These are phyloP conservation scores for Sclerotinia minor DNA, from an alignment of 2,329 filamentous ascomycete species.

Conservation along the genomic window DNA sequence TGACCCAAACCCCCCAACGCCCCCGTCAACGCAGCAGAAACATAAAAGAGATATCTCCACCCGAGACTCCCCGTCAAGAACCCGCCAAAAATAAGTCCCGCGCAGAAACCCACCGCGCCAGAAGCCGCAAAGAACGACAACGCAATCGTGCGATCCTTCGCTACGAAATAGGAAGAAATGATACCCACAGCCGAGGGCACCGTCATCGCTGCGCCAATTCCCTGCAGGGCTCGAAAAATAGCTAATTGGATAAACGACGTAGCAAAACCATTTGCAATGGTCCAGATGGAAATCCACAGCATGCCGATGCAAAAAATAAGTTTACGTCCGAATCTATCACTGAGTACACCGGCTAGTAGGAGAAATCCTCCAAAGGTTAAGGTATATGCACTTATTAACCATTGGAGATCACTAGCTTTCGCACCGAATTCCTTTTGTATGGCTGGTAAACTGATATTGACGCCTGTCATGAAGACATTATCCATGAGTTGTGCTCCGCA, in stretches of 20 bases:
- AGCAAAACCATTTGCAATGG: slow-evolving; percentile 44
- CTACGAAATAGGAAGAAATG: slow-evolving; percentile 46
- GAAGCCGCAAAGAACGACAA: slow-evolving; percentile 46
- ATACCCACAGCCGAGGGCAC: slow-evolving; percentile 50
- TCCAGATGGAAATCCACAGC: slow-evolving; percentile 43
- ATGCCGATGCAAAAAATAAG: slow-evolving; percentile 45
- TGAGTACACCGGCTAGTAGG: slow-evolving; percentile 39
- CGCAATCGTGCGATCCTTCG: slow-evolving; percentile 44
- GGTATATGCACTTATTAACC: slow-evolving; percentile 47
- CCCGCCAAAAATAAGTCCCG: slow-evolving; percentile 45
- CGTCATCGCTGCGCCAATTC: slow-evolving; percentile 49
- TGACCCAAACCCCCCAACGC: slow-evolving; percentile 40
- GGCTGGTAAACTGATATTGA: slow-evolving; percentile 46
- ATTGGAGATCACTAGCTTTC: slow-evolving; percentile 43
- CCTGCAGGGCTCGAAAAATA: slow-evolving; percentile 49
- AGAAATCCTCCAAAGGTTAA: slow-evolving; percentile 45
- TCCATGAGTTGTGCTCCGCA: slow-evolving; percentile 48
- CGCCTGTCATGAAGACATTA: slow-evolving; percentile 48
- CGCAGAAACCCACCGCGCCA: slow-evolving; percentile 45
- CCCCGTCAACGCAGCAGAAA: slow-evolving; percentile 43
- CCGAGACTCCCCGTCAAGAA: slow-evolving; percentile 45
- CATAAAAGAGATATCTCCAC: slow-evolving; percentile 46
- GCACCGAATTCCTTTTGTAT: slow-evolving; percentile 45
- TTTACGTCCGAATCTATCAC: slow-evolving; percentile 43
- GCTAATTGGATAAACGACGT: slow-evolving; percentile 47